A percentile compares a stretch with the other conserved stretches of the same genome.
These are phyloP conservation scores for Diutina rugosa DNA, from an alignment of 1,139 yeast genomes.

Conservation along the genomic window DNA sequence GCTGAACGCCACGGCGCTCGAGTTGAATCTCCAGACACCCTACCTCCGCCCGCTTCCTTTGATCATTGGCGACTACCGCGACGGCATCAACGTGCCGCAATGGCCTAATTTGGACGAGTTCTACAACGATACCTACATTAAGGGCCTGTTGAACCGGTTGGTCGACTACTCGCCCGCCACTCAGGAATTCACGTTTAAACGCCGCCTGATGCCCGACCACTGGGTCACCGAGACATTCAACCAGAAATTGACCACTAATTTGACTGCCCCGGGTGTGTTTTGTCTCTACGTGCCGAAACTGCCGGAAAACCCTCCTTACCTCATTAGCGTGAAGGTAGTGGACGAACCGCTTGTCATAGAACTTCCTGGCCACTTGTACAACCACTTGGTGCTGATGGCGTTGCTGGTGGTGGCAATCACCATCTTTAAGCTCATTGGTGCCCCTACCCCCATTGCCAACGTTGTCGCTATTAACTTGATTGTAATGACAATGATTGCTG, in stretches of 20 bases:
- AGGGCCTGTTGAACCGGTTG: background rate
- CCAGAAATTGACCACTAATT: background rate
- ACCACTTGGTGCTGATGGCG: background rate
- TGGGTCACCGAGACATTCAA: background rate
- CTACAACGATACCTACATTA: background rate
- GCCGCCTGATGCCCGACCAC: background rate
- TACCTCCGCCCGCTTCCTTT: background rate
- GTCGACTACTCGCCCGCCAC: background rate
- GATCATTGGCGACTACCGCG: background rate
- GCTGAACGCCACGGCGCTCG: background rate
- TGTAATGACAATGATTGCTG: background rate
- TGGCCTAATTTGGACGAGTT: background rate
- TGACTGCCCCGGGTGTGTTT: background rate
- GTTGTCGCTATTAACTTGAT: background rate
- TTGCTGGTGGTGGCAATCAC: background rate
- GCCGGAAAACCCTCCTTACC: background rate
- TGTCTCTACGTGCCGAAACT: background rate
- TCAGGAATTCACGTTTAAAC: background rate
- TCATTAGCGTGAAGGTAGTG: background rate
- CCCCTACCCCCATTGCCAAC: background rate
- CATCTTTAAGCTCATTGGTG: background rate
- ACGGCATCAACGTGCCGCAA: background rate
- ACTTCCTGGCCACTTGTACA: background rate
- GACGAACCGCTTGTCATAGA: background rate
- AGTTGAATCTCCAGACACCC: background rate